Percentiles rank a stretch among this genome's conserved stretches.
Evolutionary conservation across 2,329 filamentous ascomycete genomes (phyloP).

Genomic region (Ascochyta clinopodiicola): DNA sequence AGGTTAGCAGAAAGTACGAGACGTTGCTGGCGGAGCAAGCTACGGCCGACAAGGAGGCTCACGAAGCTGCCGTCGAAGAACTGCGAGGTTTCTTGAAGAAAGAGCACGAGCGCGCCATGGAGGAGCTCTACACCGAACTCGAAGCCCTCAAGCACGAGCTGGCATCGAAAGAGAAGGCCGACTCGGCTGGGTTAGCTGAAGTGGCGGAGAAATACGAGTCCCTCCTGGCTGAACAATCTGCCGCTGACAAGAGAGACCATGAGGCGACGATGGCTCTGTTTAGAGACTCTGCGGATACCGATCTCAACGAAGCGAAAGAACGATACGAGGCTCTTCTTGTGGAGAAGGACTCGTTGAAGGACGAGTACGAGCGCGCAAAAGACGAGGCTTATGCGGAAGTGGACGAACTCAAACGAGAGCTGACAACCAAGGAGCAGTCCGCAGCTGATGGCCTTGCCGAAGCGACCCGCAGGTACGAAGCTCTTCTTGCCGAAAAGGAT

Average conservation of each 20-base stretch:
- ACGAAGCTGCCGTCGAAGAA: conserved; percentile 28
- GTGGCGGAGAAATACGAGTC: conserved; percentile 36
- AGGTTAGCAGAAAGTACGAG: conserved; percentile 38
- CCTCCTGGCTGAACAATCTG: conserved; percentile 33
- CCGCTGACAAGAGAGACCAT: conserved; percentile 29
- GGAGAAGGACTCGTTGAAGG: conserved; percentile 34
- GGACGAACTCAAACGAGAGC: conserved; percentile 10
- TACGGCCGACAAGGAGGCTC: conserved; percentile 25
- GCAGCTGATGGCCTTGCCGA: conserved; percentile 15
- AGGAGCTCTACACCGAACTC: conserved; percentile 30
- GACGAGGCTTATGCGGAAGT: conserved; percentile 11
- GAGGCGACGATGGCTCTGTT: conserved; percentile 28
- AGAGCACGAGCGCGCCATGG: conserved; percentile 25
- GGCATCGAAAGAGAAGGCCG: conserved; percentile 22
- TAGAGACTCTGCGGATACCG: conserved; percentile 19
- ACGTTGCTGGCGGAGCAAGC: conserved; percentile 33
- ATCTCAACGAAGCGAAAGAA: conserved; percentile 19
- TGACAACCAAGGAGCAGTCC: conserved; percentile 8
- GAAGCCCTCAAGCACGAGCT: conserved; percentile 32
- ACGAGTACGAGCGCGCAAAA: conserved; percentile 25
- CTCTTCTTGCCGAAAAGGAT: conserved; percentile 27
- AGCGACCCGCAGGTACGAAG: conserved; percentile 18
- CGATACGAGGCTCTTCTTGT: conserved; percentile 28
- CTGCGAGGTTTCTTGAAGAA: conserved; percentile 28
- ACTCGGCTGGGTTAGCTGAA: conserved; percentile 26